Evolutionary conservation across 352 stramenopile genomes (phyloP), one percentile per base, ranked within the genome.

Genomic region (Pythium grandisporangium): DNA sequence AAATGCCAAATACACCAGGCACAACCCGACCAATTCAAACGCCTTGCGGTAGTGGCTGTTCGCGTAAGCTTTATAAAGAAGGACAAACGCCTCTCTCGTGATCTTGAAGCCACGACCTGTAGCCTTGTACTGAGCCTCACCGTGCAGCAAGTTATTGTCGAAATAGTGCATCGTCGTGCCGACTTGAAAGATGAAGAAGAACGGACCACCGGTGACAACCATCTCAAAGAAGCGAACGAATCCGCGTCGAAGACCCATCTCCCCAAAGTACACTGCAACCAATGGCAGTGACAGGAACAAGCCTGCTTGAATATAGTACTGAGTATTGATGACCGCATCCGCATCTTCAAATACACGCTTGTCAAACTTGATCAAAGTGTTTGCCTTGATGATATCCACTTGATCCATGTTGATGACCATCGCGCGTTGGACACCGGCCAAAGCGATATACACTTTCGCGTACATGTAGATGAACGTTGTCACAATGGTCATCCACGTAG

Each of bases 401-500:
- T 66, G 65, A 51, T 88, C 75, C 66, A 91, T 87, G 38, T 82
- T 69, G 51, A 75, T 70, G 12, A 90, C 62, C 36, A 90, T 70
- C 27, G 87, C 64, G 16, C 49, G 45, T 45, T 90, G 73, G 24
- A 90, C 77, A 19, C 77, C 77, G 6, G 70, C 64, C 1, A 91
- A 54, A 27, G 77, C 72, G 19, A 87, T 67, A 60, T 91, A 91
- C 25, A 91, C 66, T 41, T 91, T 91, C 38, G 57, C 65, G 54
- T 88, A 91, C 71, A 91, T 88, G 66, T 87, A 91, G 37, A 91
- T 69, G 29, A 88, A 91, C 20, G 75, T 84, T 29, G 75, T 88
- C n/a, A 88, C 74, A 45, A 91, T 88, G 10, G 77, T 91, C 75
- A 91, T 85, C 75, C 75, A 88, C 42, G 75, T 91, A 2, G 74